Conservation (phyloP, 2,329 filamentous ascomycete genomes). For the Pseudogymnoascus sp. region DNA sequence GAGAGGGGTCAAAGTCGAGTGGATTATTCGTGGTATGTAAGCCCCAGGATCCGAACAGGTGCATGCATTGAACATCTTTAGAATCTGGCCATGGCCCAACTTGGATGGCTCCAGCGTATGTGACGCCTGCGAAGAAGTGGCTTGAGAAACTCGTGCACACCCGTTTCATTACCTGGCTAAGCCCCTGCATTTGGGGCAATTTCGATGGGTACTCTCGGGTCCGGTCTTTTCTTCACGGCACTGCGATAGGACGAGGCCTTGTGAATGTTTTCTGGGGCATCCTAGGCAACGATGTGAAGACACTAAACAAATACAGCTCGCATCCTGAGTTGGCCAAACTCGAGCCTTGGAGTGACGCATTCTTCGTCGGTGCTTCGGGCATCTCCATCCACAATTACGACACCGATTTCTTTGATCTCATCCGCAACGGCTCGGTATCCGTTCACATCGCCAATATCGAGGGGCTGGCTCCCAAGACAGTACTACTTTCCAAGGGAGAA, state of each 20-base stretch:
- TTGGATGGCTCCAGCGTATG: slow-evolving; percentile 51
- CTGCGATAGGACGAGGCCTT: slow-evolving; percentile 45
- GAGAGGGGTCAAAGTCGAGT: slow-evolving; percentile 46
- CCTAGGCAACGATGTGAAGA: slow-evolving; percentile 46
- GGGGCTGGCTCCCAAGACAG: slow-evolving; percentile 35
- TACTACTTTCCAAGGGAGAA: slow-evolving; percentile 44
- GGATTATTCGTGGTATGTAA: slow-evolving; percentile 47
- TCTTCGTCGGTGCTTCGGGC: slow-evolving; percentile 43
- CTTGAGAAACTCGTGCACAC: slow-evolving; percentile 60
- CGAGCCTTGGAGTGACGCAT: slow-evolving; percentile 42
- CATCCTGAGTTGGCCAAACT: slow-evolving; percentile 46
- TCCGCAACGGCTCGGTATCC: slow-evolving; percentile 42
- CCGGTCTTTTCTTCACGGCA: slow-evolving; percentile 49
- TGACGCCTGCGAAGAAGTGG: slow-evolving; percentile 60
- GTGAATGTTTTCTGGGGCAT: slow-evolving; percentile 50
- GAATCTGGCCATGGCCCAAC: slow-evolving; percentile 48
- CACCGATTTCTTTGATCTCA: slow-evolving; percentile 47
- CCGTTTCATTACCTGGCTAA: slow-evolving; percentile 64
- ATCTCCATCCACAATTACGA: slow-evolving; percentile 54
- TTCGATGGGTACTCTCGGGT: slow-evolving; percentile 50
- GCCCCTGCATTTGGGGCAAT: slow-evolving; percentile 63
- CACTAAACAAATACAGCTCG: slow-evolving; percentile 44
- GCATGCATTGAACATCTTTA: not conserved
- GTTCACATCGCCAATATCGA: slow-evolving; percentile 46
- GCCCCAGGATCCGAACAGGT: not conserved